Percentiles rank a stretch among this genome's conserved stretches.
Evolutionary conservation across 495 filamentous ascomycete species (phyloP).

Genomic region (Penicillium goetzii): DNA sequence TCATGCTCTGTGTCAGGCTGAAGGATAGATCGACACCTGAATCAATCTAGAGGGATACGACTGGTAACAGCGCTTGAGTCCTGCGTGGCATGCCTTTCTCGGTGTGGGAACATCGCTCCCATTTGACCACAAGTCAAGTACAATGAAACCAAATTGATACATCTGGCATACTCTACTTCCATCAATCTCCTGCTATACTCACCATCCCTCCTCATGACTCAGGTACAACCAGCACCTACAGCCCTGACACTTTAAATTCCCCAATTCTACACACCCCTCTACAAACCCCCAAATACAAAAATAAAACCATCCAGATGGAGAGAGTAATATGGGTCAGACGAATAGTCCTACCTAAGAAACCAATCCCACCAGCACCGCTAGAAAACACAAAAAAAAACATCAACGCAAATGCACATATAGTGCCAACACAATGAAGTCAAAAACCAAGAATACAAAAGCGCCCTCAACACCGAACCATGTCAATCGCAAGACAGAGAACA

Average conservation of each 20-base stretch:
- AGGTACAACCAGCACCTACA: too few relatives aligned
- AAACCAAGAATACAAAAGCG: slow-evolving; percentile 14
- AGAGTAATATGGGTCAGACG: slow-evolving; percentile 3
- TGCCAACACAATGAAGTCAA: not conserved
- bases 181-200: too few relatives aligned
- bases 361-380: slow-evolving; percentile 4
- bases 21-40: too few relatives aligned
- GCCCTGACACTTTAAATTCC: not conserved
- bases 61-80: too few relatives aligned
- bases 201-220: too few relatives aligned
- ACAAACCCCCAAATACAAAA: not conserved
- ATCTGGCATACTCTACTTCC: too few relatives aligned
- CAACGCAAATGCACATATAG: slow-evolving; percentile 5
- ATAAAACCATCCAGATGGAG: not conserved
- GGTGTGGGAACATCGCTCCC: too few relatives aligned
- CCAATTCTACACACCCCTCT: not conserved
- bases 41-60: too few relatives aligned
- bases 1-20: too few relatives aligned
- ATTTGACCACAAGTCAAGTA: too few relatives aligned
- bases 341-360: slow-evolving; percentile 3
- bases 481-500: slow-evolving; percentile 12
- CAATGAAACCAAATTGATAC: too few relatives aligned
- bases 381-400: not conserved
- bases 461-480: slow-evolving; percentile 34
- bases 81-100: too few relatives aligned